phyloP scores from a whole-genome alignment of 139 green algal genomes.

The Haematococcus lacustris region DNA sequence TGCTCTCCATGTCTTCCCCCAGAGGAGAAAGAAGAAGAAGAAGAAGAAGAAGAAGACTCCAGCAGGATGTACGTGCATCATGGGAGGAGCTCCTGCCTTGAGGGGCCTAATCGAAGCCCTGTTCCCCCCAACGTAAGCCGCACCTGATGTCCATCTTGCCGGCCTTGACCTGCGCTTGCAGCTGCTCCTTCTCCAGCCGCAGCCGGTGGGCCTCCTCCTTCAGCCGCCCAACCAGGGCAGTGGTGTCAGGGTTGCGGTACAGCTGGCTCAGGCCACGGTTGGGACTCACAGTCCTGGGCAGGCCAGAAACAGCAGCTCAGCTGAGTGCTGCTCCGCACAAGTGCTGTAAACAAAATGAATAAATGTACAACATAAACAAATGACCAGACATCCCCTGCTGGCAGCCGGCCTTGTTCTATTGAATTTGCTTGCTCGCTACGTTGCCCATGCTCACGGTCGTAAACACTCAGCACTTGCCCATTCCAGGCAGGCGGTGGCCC shows the following conservation, averaged over 20 bases:
- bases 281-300: neutral
- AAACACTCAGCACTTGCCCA: too few relatives aligned
- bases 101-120: too few relatives aligned
- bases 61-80: too few relatives aligned
- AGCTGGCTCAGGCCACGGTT: conserved; percentile 29
- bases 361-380: neutral
- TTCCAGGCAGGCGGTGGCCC: too few relatives aligned
- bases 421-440: neutral
- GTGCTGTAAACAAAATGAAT: neutral
- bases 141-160: conserved; percentile 15
- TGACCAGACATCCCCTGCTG: neutral
- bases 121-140: too few relatives aligned
- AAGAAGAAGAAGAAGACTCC: too few relatives aligned
- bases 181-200: conserved; percentile 15
- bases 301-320: neutral
- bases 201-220: conserved; percentile 14
- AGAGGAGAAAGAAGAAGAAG: too few relatives aligned
- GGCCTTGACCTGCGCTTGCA: conserved; percentile 15
- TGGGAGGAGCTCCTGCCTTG: too few relatives aligned
- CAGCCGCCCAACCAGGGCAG: conserved; percentile 14
- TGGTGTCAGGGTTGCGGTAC: conserved; percentile 24
- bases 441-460: neutral
- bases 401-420: neutral
- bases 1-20: too few relatives aligned
- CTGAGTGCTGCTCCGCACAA: neutral